phyloP scores from a whole-genome alignment of 371 early-diverging fungal species.

The Apophysomyces trapeziformis region DNA sequence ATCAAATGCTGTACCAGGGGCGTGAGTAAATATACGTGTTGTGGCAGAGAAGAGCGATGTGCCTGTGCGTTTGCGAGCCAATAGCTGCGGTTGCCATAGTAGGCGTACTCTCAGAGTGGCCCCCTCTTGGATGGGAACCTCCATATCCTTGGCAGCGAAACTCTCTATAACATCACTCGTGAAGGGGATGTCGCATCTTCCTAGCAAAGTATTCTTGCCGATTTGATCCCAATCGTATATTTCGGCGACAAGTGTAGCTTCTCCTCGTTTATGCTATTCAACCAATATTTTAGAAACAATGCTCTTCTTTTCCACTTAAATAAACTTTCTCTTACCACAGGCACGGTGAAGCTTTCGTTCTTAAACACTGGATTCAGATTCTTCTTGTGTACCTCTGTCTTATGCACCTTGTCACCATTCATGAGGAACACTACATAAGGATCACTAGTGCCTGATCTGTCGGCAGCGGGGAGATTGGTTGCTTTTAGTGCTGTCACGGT shows the following conservation, averaged over 20 bases:
- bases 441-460: conserved; percentile 75
- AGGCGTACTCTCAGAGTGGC: conserved; percentile 40
- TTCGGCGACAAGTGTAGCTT: conserved; percentile 60
- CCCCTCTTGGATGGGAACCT: conserved; percentile 25
- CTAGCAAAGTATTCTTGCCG: conserved; percentile 62
- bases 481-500: conserved; percentile 51
- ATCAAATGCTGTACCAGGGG: conserved; percentile 45
- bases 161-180: conserved; percentile 39
- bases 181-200: conserved; percentile 39
- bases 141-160: conserved; percentile 42
- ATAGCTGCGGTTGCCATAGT: conserved; percentile 51
- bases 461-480: conserved; percentile 49
- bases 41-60: conserved; percentile 47
- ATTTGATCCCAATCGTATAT: conserved; percentile 87
- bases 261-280: conserved; percentile 44
- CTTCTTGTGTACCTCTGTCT: conserved; percentile 81
- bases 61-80: conserved; percentile 45
- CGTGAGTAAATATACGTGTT: conserved; percentile 46
- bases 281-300: neutral
- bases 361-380: conserved; percentile 82
- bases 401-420: conserved; percentile 78
- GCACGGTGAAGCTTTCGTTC: conserved; percentile 75
- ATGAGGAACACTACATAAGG: conserved; percentile 80
- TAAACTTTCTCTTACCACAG: conserved; percentile 41
- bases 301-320: neutral